Conservation (phyloP, 139 green algal genomes). For the Zygnema cylindricum region DNA sequence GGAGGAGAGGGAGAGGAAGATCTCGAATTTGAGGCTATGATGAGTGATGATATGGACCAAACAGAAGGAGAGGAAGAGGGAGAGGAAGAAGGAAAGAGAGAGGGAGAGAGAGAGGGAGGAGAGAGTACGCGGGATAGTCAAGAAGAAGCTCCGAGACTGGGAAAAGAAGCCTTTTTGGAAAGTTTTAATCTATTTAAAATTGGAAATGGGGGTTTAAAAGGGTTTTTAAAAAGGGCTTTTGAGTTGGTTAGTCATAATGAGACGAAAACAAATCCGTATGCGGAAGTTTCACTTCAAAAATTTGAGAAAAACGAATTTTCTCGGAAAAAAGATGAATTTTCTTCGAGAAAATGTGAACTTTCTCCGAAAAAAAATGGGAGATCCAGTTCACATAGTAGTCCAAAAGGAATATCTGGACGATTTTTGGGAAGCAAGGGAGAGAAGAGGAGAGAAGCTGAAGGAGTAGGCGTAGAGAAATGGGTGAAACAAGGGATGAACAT, state of each 20-base stretch:
- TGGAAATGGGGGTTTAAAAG: background rate
- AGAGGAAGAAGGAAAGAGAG: background rate
- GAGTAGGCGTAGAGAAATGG: background rate
- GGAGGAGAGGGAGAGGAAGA: constrained; percentile 1
- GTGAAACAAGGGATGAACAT: background rate
- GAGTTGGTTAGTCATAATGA: background rate
- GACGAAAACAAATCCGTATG: background rate
- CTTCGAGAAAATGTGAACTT: too few relatives aligned
- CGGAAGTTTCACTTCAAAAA: background rate
- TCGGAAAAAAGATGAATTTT: too few relatives aligned
- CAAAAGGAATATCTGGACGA: background rate
- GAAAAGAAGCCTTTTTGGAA: too few relatives aligned
- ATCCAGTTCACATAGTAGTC: too few relatives aligned
- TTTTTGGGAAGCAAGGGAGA: background rate
- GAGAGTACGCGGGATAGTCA: too few relatives aligned
- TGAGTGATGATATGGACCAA: constrained; percentile 41
- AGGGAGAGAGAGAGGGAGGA: constrained; percentile 23
- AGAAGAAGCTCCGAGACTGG: too few relatives aligned
- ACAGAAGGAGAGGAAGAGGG: background rate
- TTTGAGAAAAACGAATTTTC: background rate
- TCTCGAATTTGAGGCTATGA: background rate
- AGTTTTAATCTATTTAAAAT: too few relatives aligned
- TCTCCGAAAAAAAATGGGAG: too few relatives aligned
- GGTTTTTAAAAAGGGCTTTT: background rate
- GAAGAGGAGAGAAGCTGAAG: background rate